These are phyloP conservation scores for Naematelia encephala DNA, from an alignment of 768 basidiomycete genomes.

Conservation along the genomic window DNA sequence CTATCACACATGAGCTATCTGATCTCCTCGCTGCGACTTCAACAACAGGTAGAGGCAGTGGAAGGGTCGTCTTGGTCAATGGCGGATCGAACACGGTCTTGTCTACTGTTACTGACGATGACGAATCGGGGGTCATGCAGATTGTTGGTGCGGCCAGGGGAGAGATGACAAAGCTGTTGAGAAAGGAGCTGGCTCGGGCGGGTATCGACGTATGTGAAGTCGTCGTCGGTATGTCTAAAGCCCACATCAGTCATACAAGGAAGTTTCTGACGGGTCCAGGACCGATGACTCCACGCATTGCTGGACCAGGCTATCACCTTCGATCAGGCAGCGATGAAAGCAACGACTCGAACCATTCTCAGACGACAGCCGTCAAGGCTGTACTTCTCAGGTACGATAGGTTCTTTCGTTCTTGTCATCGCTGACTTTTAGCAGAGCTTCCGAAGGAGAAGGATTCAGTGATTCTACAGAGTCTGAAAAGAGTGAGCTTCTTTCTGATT, in stretches of 20 bases:
- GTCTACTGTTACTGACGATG: background rate
- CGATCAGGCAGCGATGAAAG: conserved; percentile 8
- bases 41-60: conserved; percentile 4
- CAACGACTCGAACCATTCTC: background rate
- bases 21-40: conserved; percentile 18
- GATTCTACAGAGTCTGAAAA: background rate
- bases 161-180: conserved; percentile 19
- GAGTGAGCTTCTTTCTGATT: background rate
- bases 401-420: background rate
- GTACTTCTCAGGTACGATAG: background rate
- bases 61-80: conserved; percentile 35
- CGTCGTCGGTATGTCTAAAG: conserved; percentile 27
- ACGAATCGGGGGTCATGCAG: conserved; percentile 10
- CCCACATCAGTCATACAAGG: background rate
- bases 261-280: conserved; percentile 12
- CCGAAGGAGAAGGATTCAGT: background rate
- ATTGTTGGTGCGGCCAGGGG: conserved; percentile 21
- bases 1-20: conserved; percentile 30
- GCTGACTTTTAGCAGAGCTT: background rate
- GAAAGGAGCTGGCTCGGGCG: conserved; percentile 17
- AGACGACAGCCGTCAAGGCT: background rate
- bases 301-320: conserved; percentile 1
- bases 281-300: conserved; percentile 19
- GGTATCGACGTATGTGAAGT: conserved; percentile 41
- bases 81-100: conserved; percentile 12